Conservation (phyloP, 805 yeast genomes). For the Candida yuanshanica region DNA sequence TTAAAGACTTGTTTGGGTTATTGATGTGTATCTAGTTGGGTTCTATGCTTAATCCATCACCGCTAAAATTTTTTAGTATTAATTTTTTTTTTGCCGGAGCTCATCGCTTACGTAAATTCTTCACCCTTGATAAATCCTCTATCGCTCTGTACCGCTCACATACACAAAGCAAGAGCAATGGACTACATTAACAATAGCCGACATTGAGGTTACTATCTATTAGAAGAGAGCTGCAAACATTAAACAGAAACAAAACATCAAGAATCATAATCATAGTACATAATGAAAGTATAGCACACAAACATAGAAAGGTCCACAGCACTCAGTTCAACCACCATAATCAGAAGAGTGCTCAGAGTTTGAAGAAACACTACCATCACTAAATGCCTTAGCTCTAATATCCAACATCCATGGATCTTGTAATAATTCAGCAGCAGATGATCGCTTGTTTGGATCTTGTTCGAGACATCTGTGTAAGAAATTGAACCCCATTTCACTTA, state of each 20-base stretch:
- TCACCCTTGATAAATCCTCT: too few species aligned
- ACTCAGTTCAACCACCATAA: slow-evolving; percentile 9
- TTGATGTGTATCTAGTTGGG: neutral
- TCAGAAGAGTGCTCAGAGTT: slow-evolving; percentile 19
- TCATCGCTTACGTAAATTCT: slow-evolving; percentile 10
- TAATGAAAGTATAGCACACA: neutral
- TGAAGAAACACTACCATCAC: slow-evolving; percentile 28
- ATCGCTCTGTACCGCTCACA: too few species aligned
- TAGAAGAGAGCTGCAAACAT: neutral
- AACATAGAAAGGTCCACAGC: neutral
- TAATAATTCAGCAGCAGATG: slow-evolving; percentile 77
- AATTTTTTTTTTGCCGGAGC: neutral
- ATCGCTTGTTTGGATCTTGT: slow-evolving; percentile 74
- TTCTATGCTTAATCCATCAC: neutral
- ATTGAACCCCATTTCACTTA: slow-evolving; percentile 64
- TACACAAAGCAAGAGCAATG: too few species aligned
- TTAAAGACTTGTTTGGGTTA: neutral
- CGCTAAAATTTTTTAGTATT: neutral
- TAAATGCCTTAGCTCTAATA: slow-evolving; percentile 66
- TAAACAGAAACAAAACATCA: neutral
- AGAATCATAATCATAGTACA: neutral
- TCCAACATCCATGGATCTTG: slow-evolving; percentile 86
- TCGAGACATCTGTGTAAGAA: slow-evolving; percentile 75
- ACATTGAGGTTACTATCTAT: too few species aligned
- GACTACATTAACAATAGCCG: too few species aligned